Evolutionary conservation across 164 flowering plant species (phyloP), one percentile per base, ranked within the genome.

Genomic region (Macadamia integrifolia): DNA sequence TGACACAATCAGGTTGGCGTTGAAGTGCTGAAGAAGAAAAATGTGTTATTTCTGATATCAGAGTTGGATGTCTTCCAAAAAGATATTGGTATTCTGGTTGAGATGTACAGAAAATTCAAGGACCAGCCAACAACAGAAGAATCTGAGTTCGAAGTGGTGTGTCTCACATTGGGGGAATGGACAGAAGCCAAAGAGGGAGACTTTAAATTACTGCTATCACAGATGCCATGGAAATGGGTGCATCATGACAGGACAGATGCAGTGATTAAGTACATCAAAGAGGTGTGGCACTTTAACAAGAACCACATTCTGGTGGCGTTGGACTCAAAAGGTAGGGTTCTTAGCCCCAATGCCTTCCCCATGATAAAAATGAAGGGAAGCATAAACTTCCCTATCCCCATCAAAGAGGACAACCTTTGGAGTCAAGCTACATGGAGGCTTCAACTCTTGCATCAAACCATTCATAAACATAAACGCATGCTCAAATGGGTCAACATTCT

Each of bases 131-230:
- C 23, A 23, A 85, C 84, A 74, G 23, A 65, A 6, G 96, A 89
- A 72, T 79, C 78, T 52, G 81, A 78, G 6, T 90, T 80, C 65
- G 97, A 94, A 79, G 75, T 94, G 3, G 86, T 92, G 9, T 94
- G 98, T 97, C 68, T 94, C 10, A 97, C 98, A 0, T 69, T 92
- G 0, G 77, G 80, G 15, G 92, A 86, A 35, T 82, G 87, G 90
- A 78, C 64, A 0, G 84, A 81, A 2, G 77, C 32, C 8, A 80
- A 72, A 50, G 3, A 82, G n/a, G 60, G 70, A 32, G 63, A 42
- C 11, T 86, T 85, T 43, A 82, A 81, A 68, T 6, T 31, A 0
- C 55, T 79, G 10, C 75, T 74, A 62, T 8, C 43, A 2, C 3
- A 10, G 46, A 93, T 91, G 93, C 83, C 87, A 5, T 89, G 97